phyloP scores from a whole-genome alignment of 75 land plant genomes.

The Pinus taeda region DNA sequence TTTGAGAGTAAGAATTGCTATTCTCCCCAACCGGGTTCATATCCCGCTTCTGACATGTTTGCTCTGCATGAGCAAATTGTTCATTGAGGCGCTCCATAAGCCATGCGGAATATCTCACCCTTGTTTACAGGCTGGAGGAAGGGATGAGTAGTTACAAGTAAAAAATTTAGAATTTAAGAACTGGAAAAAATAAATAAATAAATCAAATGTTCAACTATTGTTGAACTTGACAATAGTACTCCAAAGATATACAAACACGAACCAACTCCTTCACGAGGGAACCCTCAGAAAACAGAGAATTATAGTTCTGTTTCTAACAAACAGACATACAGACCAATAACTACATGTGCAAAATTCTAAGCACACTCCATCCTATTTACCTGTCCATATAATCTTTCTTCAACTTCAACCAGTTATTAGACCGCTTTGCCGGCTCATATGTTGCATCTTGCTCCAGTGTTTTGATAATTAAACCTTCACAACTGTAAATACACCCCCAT shows the following conservation, averaged over 20 bases:
- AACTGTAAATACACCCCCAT: conserved; percentile 42
- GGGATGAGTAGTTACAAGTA: too few relatives aligned
- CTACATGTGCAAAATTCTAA: neutral
- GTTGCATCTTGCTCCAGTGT: conserved; percentile 94
- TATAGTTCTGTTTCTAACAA: too few relatives aligned
- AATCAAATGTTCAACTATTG: neutral
- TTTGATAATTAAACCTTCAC: conserved; percentile 97
- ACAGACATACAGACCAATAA: neutral
- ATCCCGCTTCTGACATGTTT: too few relatives aligned
- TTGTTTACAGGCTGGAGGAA: too few relatives aligned
- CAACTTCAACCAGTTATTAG: conserved; percentile 95
- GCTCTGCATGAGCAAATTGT: too few relatives aligned
- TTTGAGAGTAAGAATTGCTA: too few relatives aligned
- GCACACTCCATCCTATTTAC: conserved; percentile 26
- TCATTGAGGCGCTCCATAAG: too few relatives aligned
- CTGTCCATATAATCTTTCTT: conserved; percentile 98
- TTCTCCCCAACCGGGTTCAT: too few relatives aligned
- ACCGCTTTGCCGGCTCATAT: conserved; percentile 97
- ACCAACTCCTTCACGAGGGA: neutral
- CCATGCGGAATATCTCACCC: too few relatives aligned
- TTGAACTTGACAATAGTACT: neutral
- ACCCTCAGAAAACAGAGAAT: neutral
- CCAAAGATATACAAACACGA: neutral
- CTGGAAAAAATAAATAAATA: too few relatives aligned
- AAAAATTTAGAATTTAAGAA: too few relatives aligned